Percentiles rank a stretch among this genome's conserved stretches.
Evolutionary conservation across 352 stramenopile species (phyloP).

Genomic region (Aphanomyces cochlioides): DNA sequence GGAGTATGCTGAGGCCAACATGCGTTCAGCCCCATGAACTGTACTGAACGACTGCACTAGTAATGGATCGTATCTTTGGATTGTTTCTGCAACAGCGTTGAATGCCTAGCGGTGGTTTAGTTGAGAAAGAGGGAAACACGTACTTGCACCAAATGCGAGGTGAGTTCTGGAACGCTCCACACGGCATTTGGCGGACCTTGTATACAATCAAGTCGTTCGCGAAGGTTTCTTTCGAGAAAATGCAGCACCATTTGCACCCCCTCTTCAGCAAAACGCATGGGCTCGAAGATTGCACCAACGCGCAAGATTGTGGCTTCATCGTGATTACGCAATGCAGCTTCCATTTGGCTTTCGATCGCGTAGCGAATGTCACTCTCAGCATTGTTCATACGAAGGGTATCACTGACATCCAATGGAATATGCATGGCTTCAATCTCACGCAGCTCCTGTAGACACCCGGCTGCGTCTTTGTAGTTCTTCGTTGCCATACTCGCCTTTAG

Average conservation of each 20-base stretch:
- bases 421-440: constrained; percentile 62
- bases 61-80: constrained; percentile 9
- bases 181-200: constrained; percentile 17
- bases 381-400: constrained; percentile 79
- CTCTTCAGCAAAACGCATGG: constrained; percentile 68
- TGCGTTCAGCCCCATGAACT: constrained; percentile 20
- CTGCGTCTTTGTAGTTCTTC: constrained; percentile 65
- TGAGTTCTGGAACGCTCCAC: constrained; percentile 23
- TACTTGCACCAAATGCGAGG: constrained; percentile 18
- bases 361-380: constrained; percentile 80
- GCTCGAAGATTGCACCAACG: constrained; percentile 76
- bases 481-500: constrained; percentile 73
- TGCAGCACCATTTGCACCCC: constrained; percentile 55
- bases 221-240: constrained; percentile 43
- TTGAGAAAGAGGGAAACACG: constrained; percentile 1
- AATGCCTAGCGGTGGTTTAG: constrained; percentile 16
- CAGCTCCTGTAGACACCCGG: constrained; percentile 66
- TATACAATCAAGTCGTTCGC: constrained; percentile 40
- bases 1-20: constrained; percentile 1
- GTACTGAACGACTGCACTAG: constrained; percentile 26
- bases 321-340: constrained; percentile 44
- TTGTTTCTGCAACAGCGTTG: constrained; percentile 22
- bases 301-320: constrained; percentile 50
- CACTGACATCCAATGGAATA: constrained; percentile 71
- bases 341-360: constrained; percentile 68